phyloP scores from a whole-genome alignment of 306 rosid genomes.

The Delonix regia region DNA sequence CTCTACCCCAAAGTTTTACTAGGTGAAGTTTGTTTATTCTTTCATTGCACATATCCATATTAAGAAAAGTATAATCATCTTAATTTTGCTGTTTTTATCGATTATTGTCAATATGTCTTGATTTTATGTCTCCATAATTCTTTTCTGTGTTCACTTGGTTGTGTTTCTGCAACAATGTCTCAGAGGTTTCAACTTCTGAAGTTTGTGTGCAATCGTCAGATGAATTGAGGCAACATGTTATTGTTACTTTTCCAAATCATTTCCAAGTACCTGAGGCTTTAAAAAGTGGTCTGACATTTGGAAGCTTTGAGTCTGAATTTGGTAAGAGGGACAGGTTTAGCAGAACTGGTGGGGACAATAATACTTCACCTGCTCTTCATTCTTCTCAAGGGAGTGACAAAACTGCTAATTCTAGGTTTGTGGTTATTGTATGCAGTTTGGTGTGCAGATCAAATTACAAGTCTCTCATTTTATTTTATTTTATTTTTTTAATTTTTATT shows the following conservation, averaged over 20 bases:
- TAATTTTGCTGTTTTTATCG: conserved; percentile 8
- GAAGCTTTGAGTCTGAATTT: conserved; percentile 62
- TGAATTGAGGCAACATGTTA: conserved; percentile 61
- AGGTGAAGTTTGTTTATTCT: not conserved
- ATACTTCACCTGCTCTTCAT: conserved; percentile 37
- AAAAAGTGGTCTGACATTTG: conserved; percentile 77
- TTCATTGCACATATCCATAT: not conserved
- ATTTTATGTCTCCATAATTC: not conserved
- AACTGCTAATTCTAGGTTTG: conserved; percentile 66
- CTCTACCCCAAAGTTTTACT: not conserved
- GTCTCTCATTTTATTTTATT: no score
- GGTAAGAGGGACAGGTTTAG: conserved; percentile 41
- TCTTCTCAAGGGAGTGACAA: conserved; percentile 47
- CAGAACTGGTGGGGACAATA: conserved; percentile 42
- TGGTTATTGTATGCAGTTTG: conserved; percentile 33
- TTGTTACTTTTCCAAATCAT: conserved; percentile 81
- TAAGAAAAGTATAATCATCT: not conserved
- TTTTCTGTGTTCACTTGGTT: conserved; percentile 20
- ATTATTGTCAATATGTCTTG: conserved; percentile 1
- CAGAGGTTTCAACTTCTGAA: conserved; percentile 52
- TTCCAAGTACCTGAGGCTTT: conserved; percentile 73
- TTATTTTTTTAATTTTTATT: no score
- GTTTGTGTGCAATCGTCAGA: conserved; percentile 43
- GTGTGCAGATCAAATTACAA: not conserved
- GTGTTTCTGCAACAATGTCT: conserved; percentile 49